These are phyloP conservation scores for Naganishia randhawae DNA, from an alignment of 768 basidiomycete species.

Conservation along the genomic window DNA sequence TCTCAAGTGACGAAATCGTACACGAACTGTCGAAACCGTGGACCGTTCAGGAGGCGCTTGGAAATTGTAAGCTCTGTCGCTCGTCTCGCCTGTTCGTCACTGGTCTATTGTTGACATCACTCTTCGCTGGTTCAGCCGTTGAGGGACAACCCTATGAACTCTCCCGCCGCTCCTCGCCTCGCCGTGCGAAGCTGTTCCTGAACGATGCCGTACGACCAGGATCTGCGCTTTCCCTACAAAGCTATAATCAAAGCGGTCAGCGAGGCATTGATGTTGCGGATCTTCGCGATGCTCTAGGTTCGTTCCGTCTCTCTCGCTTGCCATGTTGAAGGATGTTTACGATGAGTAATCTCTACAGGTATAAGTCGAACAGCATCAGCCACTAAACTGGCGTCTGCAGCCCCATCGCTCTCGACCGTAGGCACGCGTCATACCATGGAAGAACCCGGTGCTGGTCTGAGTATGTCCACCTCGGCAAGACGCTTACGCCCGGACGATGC, in stretches of 20 bases:
- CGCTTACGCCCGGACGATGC: slow-evolving; percentile 22
- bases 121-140: background rate
- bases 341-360: background rate
- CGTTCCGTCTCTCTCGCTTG: slow-evolving; percentile 6
- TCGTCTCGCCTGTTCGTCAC: too few relatives aligned
- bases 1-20: slow-evolving; percentile 45
- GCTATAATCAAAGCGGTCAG: slow-evolving; percentile 8
- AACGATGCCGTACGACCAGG: background rate
- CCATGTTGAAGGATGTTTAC: background rate
- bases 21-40: slow-evolving; percentile 54
- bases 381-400: slow-evolving; percentile 29
- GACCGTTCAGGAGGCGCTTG: slow-evolving; percentile 71
- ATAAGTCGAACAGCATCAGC: slow-evolving; percentile 17
- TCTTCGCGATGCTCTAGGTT: slow-evolving; percentile 70
- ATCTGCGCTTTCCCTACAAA: slow-evolving; percentile 20
- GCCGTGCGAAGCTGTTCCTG: slow-evolving; percentile 7
- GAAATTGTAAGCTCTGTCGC: slow-evolving; percentile 59
- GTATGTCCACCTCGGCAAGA: slow-evolving; percentile 20
- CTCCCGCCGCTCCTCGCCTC: slow-evolving; percentile 9
- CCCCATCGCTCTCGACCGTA: slow-evolving; percentile 31
- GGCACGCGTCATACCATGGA: slow-evolving; percentile 22
- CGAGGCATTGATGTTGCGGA: slow-evolving; percentile 82
- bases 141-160: slow-evolving; percentile 17
- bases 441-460: slow-evolving; percentile 10
- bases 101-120: background rate